Evolutionary conservation across 805 yeast species (phyloP).

Genomic region (Wickerhamomyces canadensis): DNA sequence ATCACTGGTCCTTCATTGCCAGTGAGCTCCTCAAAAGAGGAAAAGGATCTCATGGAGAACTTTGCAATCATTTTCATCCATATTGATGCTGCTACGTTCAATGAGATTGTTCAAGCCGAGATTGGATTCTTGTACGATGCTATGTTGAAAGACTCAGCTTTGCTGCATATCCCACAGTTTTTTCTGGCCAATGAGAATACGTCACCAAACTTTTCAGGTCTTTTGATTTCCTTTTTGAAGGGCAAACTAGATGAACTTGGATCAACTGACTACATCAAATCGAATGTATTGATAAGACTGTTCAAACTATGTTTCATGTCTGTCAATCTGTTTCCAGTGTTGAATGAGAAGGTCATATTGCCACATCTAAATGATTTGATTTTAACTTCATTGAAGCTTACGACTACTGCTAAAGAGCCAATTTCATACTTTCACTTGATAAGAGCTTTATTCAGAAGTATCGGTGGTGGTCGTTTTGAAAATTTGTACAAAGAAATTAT

Average conservation of each 20-base stretch:
- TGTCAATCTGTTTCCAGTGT: conserved; percentile 81
- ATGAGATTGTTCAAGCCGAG: conserved; percentile 82
- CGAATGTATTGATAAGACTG: conserved; percentile 76
- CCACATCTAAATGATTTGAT: conserved; percentile 86
- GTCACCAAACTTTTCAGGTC: conserved; percentile 85
- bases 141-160: conserved; percentile 76
- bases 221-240: conserved; percentile 70
- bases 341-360: conserved; percentile 80
- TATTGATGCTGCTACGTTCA: conserved; percentile 92
- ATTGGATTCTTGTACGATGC: conserved; percentile 71
- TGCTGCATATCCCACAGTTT: conserved; percentile 88
- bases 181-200: conserved; percentile 93
- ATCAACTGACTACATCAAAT: conserved; percentile 65
- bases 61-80: conserved; percentile 91
- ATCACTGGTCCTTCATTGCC: conserved; percentile 79
- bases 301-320: conserved; percentile 95
- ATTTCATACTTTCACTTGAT: conserved; percentile 83
- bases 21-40: conserved; percentile 84
- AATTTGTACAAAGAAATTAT: conserved; percentile 85
- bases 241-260: conserved; percentile 75
- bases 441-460: conserved; percentile 84
- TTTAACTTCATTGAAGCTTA: conserved; percentile 66
- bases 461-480: conserved; percentile 96
- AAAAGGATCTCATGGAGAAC: conserved; percentile 91
- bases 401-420: conserved; percentile 88